Evolutionary conservation across 2,329 filamentous ascomycete species (phyloP), one percentile per base, ranked within the genome.

Genomic region (Nannizziopsis barbatae): DNA sequence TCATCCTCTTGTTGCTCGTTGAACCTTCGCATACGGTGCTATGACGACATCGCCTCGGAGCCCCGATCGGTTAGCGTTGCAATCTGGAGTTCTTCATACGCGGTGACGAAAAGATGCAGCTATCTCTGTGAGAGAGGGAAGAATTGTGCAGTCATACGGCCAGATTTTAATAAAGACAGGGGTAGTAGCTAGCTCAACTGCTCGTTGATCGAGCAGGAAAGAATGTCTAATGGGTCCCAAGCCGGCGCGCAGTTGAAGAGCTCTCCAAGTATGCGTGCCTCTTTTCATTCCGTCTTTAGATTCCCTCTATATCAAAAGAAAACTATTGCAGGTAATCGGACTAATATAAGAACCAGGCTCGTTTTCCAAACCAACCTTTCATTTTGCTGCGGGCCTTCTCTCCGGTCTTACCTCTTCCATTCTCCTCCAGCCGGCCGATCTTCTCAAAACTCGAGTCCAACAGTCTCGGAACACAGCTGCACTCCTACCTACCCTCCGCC

Each of bases 361-460:
- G 4, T 31, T 41, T 31, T 41, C 42, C 17, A 68, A 68, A 60
- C 66, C 69, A 5, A 62, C 78, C 56, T 88, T 86, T 65, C 92
- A 96, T 70, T 94, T 96, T 66, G 69, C 83, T 56, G 90, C 89
- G 54, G 92, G 92, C 54, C 78, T 96, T 49, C 79, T 80, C 60
- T 95, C 89, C 6, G 92, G 92, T 59, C 76, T 94, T 44, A 78
- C 86, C 55, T 92, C 88, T 45, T 89, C 92, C 48, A 81, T 94
- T 51, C 80, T 96, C 48, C 78, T 98, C 12, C 92, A 98, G 67
- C 92, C 92, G 20, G 84, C 92, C 60, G 92, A 98, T 68, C 81
- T 98, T 3, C 80, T 98, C 63, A 98, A 98, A 69, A 98, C 92
- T 27, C 83, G 92, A 41, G 82, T 96, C 36, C 92, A 98, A 64